These are phyloP conservation scores for Vitis hybrid DNA, from an alignment of 177 flowering plant species.

Conservation along the genomic window DNA sequence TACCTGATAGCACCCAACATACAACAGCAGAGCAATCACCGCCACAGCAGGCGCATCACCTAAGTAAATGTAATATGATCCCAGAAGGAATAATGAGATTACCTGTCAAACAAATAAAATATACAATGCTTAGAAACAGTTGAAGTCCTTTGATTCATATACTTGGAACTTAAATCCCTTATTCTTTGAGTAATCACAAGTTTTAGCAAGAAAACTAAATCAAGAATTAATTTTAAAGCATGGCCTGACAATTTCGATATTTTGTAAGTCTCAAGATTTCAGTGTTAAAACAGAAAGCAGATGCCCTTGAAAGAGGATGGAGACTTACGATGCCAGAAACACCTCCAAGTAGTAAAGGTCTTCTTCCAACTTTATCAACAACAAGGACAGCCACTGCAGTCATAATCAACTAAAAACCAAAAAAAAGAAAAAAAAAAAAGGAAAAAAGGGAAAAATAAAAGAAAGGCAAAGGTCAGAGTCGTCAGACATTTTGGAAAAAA, in stretches of 20 bases:
- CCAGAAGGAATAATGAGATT: slow-evolving; percentile 77
- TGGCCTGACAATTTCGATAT: not conserved
- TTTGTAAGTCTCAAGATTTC: not conserved
- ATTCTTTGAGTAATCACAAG: no score
- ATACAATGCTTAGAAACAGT: not conserved
- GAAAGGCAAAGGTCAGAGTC: not conserved
- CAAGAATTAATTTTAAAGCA: not conserved
- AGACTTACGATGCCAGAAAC: slow-evolving; percentile 87
- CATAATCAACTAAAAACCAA: slow-evolving; percentile 58
- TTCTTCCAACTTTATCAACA: slow-evolving; percentile 90
- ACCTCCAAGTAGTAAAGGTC: slow-evolving; percentile 91
- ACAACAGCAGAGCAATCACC: slow-evolving; percentile 77
- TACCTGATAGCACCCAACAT: slow-evolving; percentile 98
- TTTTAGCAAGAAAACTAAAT: not conserved
- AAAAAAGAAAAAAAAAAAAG: slow-evolving; percentile 1
- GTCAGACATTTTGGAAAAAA: no score
- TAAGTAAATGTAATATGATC: slow-evolving; percentile 82
- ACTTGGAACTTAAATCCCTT: no score
- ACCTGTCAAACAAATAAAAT: slow-evolving; percentile 43
- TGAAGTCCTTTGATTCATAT: not conserved
- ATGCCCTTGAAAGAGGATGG: not conserved
- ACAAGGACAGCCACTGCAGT: slow-evolving; percentile 85
- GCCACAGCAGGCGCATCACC: slow-evolving; percentile 64
- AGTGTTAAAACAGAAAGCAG: not conserved
- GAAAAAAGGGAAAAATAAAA: not conserved